Base-by-base conservation (phyloP, 169 alveolate species). In the Plasmodium sp. region DNA sequence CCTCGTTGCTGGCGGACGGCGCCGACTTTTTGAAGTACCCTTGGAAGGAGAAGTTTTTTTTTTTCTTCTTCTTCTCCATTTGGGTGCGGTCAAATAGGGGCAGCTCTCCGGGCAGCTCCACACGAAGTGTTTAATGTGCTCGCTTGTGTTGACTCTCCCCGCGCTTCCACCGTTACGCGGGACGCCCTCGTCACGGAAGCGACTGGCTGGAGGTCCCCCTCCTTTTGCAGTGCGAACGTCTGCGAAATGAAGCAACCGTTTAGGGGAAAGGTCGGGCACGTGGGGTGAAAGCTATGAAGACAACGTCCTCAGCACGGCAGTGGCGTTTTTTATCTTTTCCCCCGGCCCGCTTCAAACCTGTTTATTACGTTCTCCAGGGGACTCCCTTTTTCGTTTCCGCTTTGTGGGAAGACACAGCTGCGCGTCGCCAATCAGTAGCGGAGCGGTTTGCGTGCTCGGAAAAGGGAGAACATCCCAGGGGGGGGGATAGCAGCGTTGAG, bases 11-110 rank as follows among this genome's bases (percentile, higher is more conserved):
- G 4, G 43, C 5, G 2, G 86, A 75, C 58, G 18, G 27, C 18
- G 31, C 16, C 10, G 93, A 85, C 12, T 51, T 74, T 75, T 73
- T 75, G 43, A 85, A 85, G 62, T 85, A 85, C 16, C 84, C 58
- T 75, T 75, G 79, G 33, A 85, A 85, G 4, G 80, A 34, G 14
- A 74, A 74, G n/a, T 34, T n/a, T 33, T 85, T 85, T 54, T 85
- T 85, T 74, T 74, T 74, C 48, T 85, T 85, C 27, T 54, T 75
- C 31, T 75, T 75, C 81, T 85, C 93, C 93, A 85, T 85, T 75
- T 43, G 16, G 71, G 10, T 14, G 31, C 58, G n/a, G n/a, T 12
- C 12, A n/a, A 48, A 48, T 48, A 0, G 58, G 58, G 58, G n/a
- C 12, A 45, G 56, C n/a, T 45, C 16, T 3, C 56, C 16, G n/a